phyloP scores from a whole-genome alignment of 2,329 filamentous ascomycete genomes.

The Fusarium transvaalense region DNA sequence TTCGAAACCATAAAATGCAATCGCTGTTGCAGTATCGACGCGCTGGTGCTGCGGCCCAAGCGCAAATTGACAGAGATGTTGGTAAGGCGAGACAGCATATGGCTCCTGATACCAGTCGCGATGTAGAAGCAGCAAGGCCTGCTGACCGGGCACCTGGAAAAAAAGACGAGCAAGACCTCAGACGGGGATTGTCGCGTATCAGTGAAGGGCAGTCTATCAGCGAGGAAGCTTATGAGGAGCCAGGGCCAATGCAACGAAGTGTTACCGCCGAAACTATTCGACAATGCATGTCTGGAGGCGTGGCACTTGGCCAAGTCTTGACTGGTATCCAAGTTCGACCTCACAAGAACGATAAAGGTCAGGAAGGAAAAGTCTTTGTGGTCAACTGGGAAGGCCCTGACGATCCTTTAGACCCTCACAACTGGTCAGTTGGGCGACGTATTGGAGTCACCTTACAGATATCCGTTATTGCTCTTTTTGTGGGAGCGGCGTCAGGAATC shows the following conservation, averaged over 20 bases:
- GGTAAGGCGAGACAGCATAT: conserved; percentile 14
- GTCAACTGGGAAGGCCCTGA: conserved; percentile 51
- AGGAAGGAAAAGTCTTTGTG: conserved; percentile 50
- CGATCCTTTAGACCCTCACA: conserved; percentile 60
- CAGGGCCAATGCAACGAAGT: conserved; percentile 4
- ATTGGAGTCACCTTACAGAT: conserved; percentile 58
- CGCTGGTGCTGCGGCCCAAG: conserved; percentile 37
- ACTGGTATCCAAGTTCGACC: conserved; percentile 51
- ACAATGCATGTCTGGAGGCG: conserved; percentile 22
- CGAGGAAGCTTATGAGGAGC: background rate
- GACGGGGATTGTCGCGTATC: background rate
- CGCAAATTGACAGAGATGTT: conserved; percentile 40
- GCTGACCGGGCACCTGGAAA: background rate
- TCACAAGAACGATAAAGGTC: conserved; percentile 38
- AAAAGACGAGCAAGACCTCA: background rate
- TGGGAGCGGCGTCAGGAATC: conserved; percentile 65
- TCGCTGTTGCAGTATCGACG: conserved; percentile 38
- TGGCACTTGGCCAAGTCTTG: conserved; percentile 47
- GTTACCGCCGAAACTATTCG: conserved; percentile 17
- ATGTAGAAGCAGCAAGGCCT: conserved; percentile 9
- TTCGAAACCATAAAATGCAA: conserved; percentile 21
- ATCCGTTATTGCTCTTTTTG: conserved; percentile 62
- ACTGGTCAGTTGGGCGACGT: conserved; percentile 57
- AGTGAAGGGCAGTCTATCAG: background rate
- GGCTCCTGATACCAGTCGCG: background rate